phyloP scores from a whole-genome alignment of 805 yeast species.

The Lipomyces yamadae region DNA sequence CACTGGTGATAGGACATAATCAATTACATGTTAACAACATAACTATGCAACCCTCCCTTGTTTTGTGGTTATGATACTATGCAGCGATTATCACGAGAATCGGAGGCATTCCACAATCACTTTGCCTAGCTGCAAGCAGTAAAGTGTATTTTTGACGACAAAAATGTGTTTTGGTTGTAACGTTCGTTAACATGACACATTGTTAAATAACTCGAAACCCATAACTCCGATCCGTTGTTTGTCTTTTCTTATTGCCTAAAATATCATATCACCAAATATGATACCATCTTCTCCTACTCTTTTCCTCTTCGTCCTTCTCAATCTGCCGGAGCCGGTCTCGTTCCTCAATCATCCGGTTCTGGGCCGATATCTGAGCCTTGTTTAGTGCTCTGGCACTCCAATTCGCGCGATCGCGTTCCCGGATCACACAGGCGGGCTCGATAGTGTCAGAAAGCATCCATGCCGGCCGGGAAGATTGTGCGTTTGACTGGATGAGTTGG shows the following conservation, averaged over 20 bases:
- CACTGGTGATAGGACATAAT: too few species aligned
- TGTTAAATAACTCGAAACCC: neutral
- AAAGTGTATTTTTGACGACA: neutral
- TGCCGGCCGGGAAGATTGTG: conserved; percentile 34
- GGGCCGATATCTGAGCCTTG: conserved; percentile 25
- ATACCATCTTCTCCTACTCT: conserved; percentile 7
- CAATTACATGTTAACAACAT: too few species aligned
- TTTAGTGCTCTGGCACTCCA: conserved; percentile 25
- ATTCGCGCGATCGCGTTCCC: conserved; percentile 29
- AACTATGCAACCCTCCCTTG: too few species aligned
- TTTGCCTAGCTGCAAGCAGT: too few species aligned
- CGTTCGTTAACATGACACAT: neutral
- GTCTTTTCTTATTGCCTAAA: neutral
- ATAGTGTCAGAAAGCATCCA: conserved; percentile 34
- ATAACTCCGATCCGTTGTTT: neutral
- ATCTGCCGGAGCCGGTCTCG: conserved; percentile 19
- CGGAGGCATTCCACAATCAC: too few species aligned
- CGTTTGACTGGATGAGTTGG: conserved; percentile 29
- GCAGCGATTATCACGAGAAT: too few species aligned
- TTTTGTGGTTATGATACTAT: too few species aligned
- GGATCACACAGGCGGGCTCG: conserved; percentile 26
- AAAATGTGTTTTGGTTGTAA: conserved; percentile 3
- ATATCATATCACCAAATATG: neutral
- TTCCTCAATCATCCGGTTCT: conserved; percentile 26
- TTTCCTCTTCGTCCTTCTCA: conserved; percentile 12